Evolutionary conservation across 2,329 filamentous ascomycete species (phyloP).

Genomic region (Hypoxylon sp.): DNA sequence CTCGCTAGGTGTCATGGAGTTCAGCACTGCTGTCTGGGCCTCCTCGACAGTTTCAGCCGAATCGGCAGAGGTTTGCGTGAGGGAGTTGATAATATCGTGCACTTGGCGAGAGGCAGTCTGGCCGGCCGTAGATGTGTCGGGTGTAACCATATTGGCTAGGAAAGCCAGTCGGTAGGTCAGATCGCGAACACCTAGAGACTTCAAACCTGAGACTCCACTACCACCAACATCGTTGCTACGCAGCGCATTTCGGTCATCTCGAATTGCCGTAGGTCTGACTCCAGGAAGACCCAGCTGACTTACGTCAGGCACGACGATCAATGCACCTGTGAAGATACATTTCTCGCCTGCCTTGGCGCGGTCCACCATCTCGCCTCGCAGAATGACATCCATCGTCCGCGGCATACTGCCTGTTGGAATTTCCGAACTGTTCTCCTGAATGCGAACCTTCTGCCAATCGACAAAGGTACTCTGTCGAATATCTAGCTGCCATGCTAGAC

Average conservation of each 20-base stretch:
- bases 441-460: constrained; percentile 98
- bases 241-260: constrained; percentile 81
- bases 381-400: constrained; percentile 95
- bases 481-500: constrained; percentile 94
- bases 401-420: constrained; percentile 99
- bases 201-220: constrained; percentile 87
- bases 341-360: constrained; percentile 97
- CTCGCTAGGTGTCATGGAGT: constrained; percentile 86
- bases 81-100: constrained; percentile 85
- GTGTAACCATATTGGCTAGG: constrained; percentile 94
- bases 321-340: constrained; percentile 95
- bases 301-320: constrained; percentile 97
- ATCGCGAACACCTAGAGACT: constrained; percentile 93
- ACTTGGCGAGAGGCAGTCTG: constrained; percentile 81
- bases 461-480: constrained; percentile 98
- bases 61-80: constrained; percentile 82
- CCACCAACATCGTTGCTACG: constrained; percentile 86
- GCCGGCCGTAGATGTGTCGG: constrained; percentile 86
- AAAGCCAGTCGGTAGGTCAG: constrained; percentile 97
- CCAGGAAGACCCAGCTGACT: constrained; percentile 94
- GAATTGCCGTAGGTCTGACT: constrained; percentile 82
- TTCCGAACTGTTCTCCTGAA: constrained; percentile 98
- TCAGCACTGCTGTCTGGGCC: constrained; percentile 88
- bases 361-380: constrained; percentile 97
- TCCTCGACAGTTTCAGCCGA: constrained; percentile 81